Evolutionary conservation across 306 rosid genomes (phyloP).

Genomic region (Rubus parviflorus): DNA sequence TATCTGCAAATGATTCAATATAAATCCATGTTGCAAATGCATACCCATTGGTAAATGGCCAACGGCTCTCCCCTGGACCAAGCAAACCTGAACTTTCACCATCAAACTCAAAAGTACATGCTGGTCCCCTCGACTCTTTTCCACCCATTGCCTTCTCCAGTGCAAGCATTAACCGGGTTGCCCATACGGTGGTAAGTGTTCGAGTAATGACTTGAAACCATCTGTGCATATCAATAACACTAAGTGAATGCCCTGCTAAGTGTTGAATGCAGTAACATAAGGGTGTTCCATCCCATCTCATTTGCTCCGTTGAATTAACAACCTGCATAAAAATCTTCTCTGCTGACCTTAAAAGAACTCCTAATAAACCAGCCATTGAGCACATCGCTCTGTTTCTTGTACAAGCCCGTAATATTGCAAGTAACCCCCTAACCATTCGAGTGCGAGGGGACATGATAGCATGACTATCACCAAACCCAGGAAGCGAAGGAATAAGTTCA

Average conservation of each 20-base stretch:
- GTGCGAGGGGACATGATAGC: slow-evolving; percentile 86
- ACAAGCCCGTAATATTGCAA: slow-evolving; percentile 92
- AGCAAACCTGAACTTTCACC: slow-evolving; percentile 99
- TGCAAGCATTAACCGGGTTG: slow-evolving; percentile 72
- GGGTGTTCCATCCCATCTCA: slow-evolving; percentile 92
- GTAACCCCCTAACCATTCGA: slow-evolving; percentile 91
- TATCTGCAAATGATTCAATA: slow-evolving; percentile 96
- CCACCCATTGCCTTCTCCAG: slow-evolving; percentile 84
- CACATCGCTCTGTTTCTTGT: slow-evolving; percentile 99
- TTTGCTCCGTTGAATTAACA: slow-evolving; percentile 59
- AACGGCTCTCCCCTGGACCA: slow-evolving; percentile 96
- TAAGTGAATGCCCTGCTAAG: slow-evolving; percentile 91
- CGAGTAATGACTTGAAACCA: slow-evolving; percentile 85
- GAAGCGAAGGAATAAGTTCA: slow-evolving; percentile 95
- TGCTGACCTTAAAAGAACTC: slow-evolving; percentile 80
- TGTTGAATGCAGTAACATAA: slow-evolving; percentile 90
- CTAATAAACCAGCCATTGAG: slow-evolving; percentile 88
- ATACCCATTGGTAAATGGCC: slow-evolving; percentile 95
- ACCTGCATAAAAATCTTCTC: slow-evolving; percentile 67
- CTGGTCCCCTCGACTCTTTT: slow-evolving; percentile 93
- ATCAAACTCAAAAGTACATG: slow-evolving; percentile 91
- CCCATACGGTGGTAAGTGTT: slow-evolving; percentile 77
- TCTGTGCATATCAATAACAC: slow-evolving; percentile 68
- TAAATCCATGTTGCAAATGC: slow-evolving; percentile 98
- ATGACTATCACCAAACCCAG: slow-evolving; percentile 73